Conservation (phyloP, 1,284 basidiomycete species). For the Apiotrichum brassicae region DNA sequence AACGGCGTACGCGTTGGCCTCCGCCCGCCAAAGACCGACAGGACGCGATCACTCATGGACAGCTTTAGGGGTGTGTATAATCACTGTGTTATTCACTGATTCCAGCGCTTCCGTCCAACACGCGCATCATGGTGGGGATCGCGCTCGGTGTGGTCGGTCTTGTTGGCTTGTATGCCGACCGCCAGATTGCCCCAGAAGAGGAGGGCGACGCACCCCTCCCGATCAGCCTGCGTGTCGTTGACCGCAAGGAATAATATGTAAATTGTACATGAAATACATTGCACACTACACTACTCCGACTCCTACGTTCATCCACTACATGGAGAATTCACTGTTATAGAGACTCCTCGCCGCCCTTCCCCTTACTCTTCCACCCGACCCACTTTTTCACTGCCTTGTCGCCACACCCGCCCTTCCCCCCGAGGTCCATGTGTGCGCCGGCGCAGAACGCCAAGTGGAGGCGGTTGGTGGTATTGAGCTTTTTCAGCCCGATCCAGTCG, state of each 20-base stretch:
- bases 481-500: conserved; percentile 80
- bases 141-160: conserved; percentile 5
- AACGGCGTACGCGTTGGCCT: neutral
- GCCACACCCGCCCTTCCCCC: conserved; percentile 54
- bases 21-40: conserved; percentile 3
- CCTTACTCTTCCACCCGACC: conserved; percentile 32
- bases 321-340: too few relatives aligned
- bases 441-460: conserved; percentile 65
- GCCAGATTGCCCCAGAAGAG: neutral
- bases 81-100: neutral
- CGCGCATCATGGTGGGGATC: conserved; percentile 9
- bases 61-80: conserved; percentile 5
- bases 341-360: neutral
- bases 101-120: conserved; percentile 11
- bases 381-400: conserved; percentile 45
- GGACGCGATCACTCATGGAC: conserved; percentile 6
- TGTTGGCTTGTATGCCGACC: conserved; percentile 5
- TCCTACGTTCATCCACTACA: too few relatives aligned
- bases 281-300: too few relatives aligned
- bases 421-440: conserved; percentile 78
- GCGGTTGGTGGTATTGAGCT: conserved; percentile 63
- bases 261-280: too few relatives aligned
- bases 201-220: neutral
- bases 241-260: neutral
- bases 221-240: neutral